phyloP scores from a whole-genome alignment of 495 filamentous ascomycete genomes.

The Tuber aestivum region DNA sequence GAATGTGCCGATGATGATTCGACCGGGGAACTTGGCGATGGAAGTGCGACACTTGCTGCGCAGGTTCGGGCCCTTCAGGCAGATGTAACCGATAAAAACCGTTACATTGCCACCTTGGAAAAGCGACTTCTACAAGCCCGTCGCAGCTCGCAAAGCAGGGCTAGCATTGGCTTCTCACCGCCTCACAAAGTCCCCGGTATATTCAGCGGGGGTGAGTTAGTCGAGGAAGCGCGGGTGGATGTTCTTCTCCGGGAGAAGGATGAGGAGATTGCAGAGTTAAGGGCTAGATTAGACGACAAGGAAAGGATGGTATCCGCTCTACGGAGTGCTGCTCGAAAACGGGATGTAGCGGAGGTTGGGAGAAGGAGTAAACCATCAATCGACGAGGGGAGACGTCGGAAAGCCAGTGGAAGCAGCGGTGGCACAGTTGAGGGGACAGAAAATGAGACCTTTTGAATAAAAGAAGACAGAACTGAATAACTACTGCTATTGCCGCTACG shows the following conservation, averaged over 20 bases:
- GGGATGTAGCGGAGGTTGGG: conserved; percentile 71
- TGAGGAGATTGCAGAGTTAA: conserved; percentile 83
- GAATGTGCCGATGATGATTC: conserved; percentile 61
- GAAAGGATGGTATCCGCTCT: conserved; percentile 87
- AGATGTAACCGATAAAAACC: conserved; percentile 91
- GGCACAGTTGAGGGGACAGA: conserved; percentile 14
- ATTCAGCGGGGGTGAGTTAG: conserved; percentile 50
- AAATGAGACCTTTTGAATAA: conserved; percentile 29
- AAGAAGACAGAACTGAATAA: not conserved
- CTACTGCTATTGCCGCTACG: not conserved
- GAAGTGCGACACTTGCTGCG: conserved; percentile 68
- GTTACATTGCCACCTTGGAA: conserved; percentile 90
- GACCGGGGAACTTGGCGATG: conserved; percentile 74
- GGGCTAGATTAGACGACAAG: conserved; percentile 88
- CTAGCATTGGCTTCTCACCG: conserved; percentile 61
- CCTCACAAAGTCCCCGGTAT: conserved; percentile 42
- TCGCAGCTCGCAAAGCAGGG: conserved; percentile 78
- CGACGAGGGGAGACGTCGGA: conserved; percentile 20
- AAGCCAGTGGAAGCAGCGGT: conserved; percentile 4
- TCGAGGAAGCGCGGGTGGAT: conserved; percentile 63
- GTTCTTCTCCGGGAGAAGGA: conserved; percentile 79
- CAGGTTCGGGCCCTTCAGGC: conserved; percentile 85
- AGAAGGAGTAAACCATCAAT: conserved; percentile 44
- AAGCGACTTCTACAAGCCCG: conserved; percentile 86
- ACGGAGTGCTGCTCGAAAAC: conserved; percentile 76